Evolutionary conservation across 805 yeast species (phyloP).

Genomic region (Jamesozyma gamospora): DNA sequence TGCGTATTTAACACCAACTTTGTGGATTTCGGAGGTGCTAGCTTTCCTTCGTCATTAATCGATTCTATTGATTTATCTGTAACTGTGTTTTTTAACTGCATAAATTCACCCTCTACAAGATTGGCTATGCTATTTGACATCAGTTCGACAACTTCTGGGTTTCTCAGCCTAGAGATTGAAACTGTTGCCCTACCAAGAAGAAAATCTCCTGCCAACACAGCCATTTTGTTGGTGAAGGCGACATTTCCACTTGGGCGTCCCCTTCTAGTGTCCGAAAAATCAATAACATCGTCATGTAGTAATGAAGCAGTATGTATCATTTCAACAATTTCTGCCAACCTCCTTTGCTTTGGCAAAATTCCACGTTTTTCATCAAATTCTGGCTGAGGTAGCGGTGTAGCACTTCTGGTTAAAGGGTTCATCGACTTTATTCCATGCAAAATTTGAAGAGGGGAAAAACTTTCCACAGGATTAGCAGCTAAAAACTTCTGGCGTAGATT

Average conservation of each 20-base stretch:
- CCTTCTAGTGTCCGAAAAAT: slow-evolving; percentile 75
- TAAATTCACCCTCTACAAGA: slow-evolving; percentile 95
- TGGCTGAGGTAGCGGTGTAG: slow-evolving; percentile 52
- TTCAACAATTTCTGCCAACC: slow-evolving; percentile 94
- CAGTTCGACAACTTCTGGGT: slow-evolving; percentile 94
- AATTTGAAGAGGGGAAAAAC: slow-evolving; percentile 68
- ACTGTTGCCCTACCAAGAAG: slow-evolving; percentile 93
- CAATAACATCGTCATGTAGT: slow-evolving; percentile 95
- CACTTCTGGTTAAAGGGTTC: slow-evolving; percentile 77
- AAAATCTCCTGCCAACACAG: slow-evolving; percentile 94
- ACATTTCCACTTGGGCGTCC: slow-evolving; percentile 86
- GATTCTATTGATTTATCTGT: slow-evolving; percentile 37
- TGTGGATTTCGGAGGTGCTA: not conserved
- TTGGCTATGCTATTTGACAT: slow-evolving; percentile 95
- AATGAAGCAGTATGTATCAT: slow-evolving; percentile 96
- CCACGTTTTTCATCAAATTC: slow-evolving; percentile 48
- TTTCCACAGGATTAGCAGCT: slow-evolving; percentile 24
- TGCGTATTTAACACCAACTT: slow-evolving; percentile 25
- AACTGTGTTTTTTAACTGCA: slow-evolving; percentile 94
- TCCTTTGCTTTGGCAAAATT: slow-evolving; percentile 85
- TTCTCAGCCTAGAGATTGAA: slow-evolving; percentile 82
- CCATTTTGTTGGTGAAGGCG: slow-evolving; percentile 95
- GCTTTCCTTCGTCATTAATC: slow-evolving; percentile 22
- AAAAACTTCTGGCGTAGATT: not conserved
- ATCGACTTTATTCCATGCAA: slow-evolving; percentile 90